Conservation (phyloP, 129 eudicot species). For the Lonicera japonica region DNA sequence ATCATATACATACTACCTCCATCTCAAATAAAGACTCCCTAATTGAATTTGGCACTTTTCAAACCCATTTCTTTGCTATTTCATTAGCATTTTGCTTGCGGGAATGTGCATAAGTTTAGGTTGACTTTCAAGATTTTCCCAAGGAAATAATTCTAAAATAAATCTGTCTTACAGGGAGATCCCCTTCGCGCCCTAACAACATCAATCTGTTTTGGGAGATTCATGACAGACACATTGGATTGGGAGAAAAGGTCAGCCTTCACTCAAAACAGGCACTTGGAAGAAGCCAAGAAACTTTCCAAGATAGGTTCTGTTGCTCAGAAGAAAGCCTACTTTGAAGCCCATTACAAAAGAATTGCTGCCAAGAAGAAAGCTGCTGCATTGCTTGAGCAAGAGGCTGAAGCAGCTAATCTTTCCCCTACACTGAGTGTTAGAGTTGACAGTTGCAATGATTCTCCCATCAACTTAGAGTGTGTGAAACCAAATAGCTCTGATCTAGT, state of each 20-base stretch:
- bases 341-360: conserved; percentile 63
- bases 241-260: conserved; percentile 94
- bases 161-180: conserved; percentile 47
- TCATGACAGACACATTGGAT: conserved; percentile 63
- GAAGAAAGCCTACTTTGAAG: conserved; percentile 87
- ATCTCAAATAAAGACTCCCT: too few species aligned
- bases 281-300: conserved; percentile 72
- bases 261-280: conserved; percentile 64
- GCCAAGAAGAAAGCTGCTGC: conserved; percentile 41
- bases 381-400: conserved; percentile 40
- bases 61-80: too few species aligned
- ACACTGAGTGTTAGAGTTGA: conserved; percentile 11
- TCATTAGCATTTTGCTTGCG: too few species aligned
- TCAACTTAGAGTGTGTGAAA: conserved; percentile 5
- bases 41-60: too few species aligned
- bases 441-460: conserved; percentile 7
- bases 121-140: too few species aligned
- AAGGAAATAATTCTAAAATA: too few species aligned
- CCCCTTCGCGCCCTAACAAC: conserved; percentile 54
- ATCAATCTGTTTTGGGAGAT: conserved; percentile 82
- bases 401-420: conserved; percentile 23
- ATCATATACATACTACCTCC: too few species aligned
- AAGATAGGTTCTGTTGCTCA: conserved; percentile 88
- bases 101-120: too few species aligned
- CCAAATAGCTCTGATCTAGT: neutral